Base-by-base conservation (phyloP, 768 basidiomycete species). In the Lactarius sp. region DNA sequence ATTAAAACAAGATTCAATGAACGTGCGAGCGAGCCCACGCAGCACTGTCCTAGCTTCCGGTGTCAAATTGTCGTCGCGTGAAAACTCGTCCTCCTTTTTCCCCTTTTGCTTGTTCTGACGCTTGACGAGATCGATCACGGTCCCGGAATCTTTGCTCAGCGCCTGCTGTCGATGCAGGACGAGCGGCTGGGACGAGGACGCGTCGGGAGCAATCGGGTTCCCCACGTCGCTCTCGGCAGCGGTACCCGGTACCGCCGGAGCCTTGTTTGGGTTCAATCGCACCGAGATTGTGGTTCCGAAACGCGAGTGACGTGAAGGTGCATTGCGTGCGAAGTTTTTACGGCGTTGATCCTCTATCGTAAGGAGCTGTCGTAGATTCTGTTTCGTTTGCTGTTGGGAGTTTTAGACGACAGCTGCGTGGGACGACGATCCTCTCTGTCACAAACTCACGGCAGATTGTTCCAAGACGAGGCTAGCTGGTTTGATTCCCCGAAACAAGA, bases 271-370 rank as follows among this genome's bases (percentile, higher is more conserved):
- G 62, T 86, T 88, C 49, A 90, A 78, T 66, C 80, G 83, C 58
- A 99, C 87, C 22, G 88, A 77, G 67, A 98, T 87, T 9, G 95
- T 98, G 2, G 97, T 98, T 1, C 97, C 97, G 74, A 99, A 99
- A 53, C 95, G 86, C 31, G 94, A 93, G 76, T 99, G 97, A 37
- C 97, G 83, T 22, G 93, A 90, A 56, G 86, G 75, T 5, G 82
- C 77, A 53, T 79, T 77, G 61, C 78, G 77, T 53, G 83, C 79
- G 31, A 81, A 72, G 59, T 84, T 79, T 39, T 80, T 79, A 64
- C 85, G 87, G 47, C 78, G 79, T 60, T 81, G 82, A 65, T 84
- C 85, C 76, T 99, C 97, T 39, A 80, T 76, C 4, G 85, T 87
- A 16, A 99, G 83, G 56, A 98, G 83, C 47, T 84, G 83, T 9